Base-by-base conservation (phyloP, 139 green algal species). In the Mesotaenium endlicherianum region DNA sequence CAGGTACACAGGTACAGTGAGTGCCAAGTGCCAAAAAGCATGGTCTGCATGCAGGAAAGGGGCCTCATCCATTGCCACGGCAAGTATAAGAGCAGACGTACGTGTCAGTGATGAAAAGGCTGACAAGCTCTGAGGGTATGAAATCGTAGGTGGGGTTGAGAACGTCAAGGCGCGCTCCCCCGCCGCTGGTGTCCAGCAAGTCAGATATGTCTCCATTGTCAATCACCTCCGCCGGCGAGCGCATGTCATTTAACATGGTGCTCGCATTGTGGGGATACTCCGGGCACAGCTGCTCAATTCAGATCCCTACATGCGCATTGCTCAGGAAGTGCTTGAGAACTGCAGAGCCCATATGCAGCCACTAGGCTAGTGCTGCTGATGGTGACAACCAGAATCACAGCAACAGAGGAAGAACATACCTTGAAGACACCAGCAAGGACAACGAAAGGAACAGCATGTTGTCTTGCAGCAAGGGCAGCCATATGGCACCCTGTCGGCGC, bases 101-200 rank as follows among this genome's bases (percentile, higher is more conserved):
- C 83, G 67, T 75, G 47, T 88, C 83, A 6, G 83, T 88, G 68
- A 88, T 74, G 68, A 88, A 81, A 4, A 99, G 87, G 70, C 70
- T 92, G 88, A 92, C 60, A 1, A 98, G 89, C 70, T 97, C 89
- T 1, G 96, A 95, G 26, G 96, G 93, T 38, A 99, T 92, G 86
- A 98, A 99, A 78, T 99, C 96, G 75, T 94, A 97, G 3, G 82
- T 75, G 0, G 96, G 96, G 74, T 97, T 98, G 68, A 91, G 86
- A 31, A 97, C 92, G 50, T 97, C 91, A 40, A 97, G 47, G 11
- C 44, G 26, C 30, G 79, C 30, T 34, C 71, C 74, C 36, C 67
- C 43, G 3, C n/a, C 34, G 26, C 0, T 44, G 14, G 70, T 72
- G 30, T 75, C 44, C 45, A 71, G 2, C 16, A 50, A 88, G n/a